Base-by-base conservation (phyloP, 2,329 filamentous ascomycete species). In the Domatiomyces catenatus region DNA sequence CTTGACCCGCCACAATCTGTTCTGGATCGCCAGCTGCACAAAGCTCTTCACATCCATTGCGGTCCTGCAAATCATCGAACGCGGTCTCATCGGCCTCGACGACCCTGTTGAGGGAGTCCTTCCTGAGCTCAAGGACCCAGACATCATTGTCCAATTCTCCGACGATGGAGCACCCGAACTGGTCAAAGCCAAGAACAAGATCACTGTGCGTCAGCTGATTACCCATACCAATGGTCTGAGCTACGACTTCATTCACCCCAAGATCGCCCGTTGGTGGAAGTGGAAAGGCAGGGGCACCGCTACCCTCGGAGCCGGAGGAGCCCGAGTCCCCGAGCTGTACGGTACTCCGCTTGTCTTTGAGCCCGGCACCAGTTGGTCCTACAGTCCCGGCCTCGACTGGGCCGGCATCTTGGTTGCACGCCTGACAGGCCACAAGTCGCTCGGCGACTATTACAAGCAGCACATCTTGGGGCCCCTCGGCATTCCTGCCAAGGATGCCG, bases 61-160 rank as follows among this genome's bases (percentile, higher is more conserved):
- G 2, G 69, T 69, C 1, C 58, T 80, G n/a, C 73, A 77, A 51
- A 70, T 73, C 45, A 73, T 79, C 1, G 75, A 80, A 36, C 66
- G 71, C 5, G 74, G 74, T 0, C 60, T 72, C 0, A 57, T 79
- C 0, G 59, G 59, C 1, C 63, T 79, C 0, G 67, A 71, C 7
- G 69, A 68, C 2, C 71, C 77, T 49, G 56, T 79, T 0, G 64
- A 67, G 0, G 39, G 56, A 0, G 47, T 75, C 2, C 62, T 72
- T 1, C 76, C 75, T 0, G 73, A 75, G 28, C 65, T 80, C 0
- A 66, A 66, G 0, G 60, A 61, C 1, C 70, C 75, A 51, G 62
- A 71, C 8, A 66, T 80, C 20, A 56, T 80, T 2, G 69, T 64
- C 0, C 71, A 70, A 1, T 75, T 73, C 52, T 24, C 17, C 15